These are phyloP conservation scores for Plenodomus lindquistii DNA, from an alignment of 2,329 filamentous ascomycete genomes.

Conservation along the genomic window DNA sequence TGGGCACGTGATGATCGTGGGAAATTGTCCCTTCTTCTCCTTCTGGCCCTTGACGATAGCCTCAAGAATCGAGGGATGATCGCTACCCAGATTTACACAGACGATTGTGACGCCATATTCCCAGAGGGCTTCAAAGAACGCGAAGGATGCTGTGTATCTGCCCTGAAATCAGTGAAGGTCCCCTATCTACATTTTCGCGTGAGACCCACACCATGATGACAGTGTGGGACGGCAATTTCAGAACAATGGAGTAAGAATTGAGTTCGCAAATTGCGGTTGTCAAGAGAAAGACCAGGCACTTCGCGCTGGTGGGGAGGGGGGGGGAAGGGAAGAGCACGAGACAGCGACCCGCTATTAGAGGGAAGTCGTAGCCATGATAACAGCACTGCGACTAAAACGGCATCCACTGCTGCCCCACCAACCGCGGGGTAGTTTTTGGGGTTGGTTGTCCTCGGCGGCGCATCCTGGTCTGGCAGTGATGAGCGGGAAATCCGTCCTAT, in stretches of 20 bases:
- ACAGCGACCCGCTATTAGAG: not conserved
- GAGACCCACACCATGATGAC: slow-evolving; percentile 27
- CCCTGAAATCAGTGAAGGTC: not conserved
- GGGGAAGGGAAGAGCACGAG: not conserved
- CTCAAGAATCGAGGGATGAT: slow-evolving; percentile 77
- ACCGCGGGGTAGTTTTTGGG: not conserved
- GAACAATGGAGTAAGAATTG: too few species aligned
- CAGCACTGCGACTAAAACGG: too few species aligned
- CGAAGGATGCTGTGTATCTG: slow-evolving; percentile 74
- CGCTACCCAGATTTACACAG: slow-evolving; percentile 70
- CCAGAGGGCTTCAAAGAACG: slow-evolving; percentile 82
- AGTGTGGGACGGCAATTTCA: too few species aligned
- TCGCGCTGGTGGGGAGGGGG: too few species aligned
- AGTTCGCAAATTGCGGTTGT: not conserved
- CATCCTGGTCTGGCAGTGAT: not conserved
- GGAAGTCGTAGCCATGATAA: not conserved
- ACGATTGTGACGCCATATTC: slow-evolving; percentile 56
- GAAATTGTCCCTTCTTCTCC: slow-evolving; percentile 67
- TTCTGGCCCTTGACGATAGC: slow-evolving; percentile 77
- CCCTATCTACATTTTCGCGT: not conserved
- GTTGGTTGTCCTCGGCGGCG: not conserved
- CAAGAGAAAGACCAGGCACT: not conserved
- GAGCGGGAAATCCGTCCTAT: not conserved
- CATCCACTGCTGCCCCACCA: not conserved
- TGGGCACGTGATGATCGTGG: slow-evolving; percentile 76